Percentiles rank a stretch among this genome's conserved stretches.
These are phyloP conservation scores for Leishmania major DNA, from an alignment of 208 protist genomes.

Conservation along the genomic window DNA sequence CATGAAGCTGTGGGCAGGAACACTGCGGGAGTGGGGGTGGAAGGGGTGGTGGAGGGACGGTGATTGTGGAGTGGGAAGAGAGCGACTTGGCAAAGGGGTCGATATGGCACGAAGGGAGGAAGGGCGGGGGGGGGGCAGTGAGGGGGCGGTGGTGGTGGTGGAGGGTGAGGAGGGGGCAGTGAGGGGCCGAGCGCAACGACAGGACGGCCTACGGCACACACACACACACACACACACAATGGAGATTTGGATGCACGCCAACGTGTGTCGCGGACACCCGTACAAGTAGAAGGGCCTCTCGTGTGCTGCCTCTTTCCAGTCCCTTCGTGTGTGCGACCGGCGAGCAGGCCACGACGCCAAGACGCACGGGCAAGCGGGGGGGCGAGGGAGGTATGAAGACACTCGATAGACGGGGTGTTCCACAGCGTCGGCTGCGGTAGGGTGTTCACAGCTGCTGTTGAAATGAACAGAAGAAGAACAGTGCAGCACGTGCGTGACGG, in stretches of 20 bases:
- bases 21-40: not conserved
- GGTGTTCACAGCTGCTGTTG: not conserved
- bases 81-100: not conserved
- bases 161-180: not conserved
- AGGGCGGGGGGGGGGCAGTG: not conserved
- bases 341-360: not conserved
- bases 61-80: not conserved
- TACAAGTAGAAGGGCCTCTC: not conserved
- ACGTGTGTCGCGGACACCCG: not conserved
- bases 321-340: not conserved
- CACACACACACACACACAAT: not conserved
- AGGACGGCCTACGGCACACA: not conserved
- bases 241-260: not conserved
- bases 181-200: not conserved
- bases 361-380: not conserved
- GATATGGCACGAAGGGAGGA: not conserved
- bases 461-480: conserved; percentile 8
- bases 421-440: not conserved
- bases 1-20: not conserved
- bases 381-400: not conserved
- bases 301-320: not conserved
- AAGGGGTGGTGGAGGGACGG: not conserved
- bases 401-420: conserved; percentile 1
- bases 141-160: not conserved
- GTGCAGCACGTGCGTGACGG: not conserved